Percentiles rank a stretch among this genome's conserved stretches.
These are phyloP conservation scores for Schwanniomyces yamadae DNA, from an alignment of 805 yeast genomes.

Conservation along the genomic window DNA sequence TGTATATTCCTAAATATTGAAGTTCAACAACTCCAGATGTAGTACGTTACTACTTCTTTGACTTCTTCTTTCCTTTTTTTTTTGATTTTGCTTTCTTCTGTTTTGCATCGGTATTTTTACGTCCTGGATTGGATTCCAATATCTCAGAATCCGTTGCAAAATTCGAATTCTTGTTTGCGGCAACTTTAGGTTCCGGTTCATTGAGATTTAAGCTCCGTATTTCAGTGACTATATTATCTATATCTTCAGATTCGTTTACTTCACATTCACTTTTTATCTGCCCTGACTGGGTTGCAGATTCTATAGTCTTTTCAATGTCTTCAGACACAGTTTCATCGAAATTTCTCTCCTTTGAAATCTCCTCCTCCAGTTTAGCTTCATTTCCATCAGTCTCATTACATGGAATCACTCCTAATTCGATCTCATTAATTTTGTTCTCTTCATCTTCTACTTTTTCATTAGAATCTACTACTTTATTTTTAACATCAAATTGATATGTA, in stretches of 20 bases:
- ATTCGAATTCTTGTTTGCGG: no score
- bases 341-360: background rate
- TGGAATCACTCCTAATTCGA: background rate
- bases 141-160: no score
- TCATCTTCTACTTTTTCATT: background rate
- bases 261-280: background rate
- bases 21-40: background rate
- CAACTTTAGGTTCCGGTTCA: no score
- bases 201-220: no score
- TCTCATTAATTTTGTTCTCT: background rate
- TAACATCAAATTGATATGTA: no score
- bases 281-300: background rate
- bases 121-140: no score
- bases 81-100: background rate
- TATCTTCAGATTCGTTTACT: conserved; percentile 3
- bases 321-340: background rate
- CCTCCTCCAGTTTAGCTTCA: background rate
- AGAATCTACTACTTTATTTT: no score
- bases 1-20: background rate
- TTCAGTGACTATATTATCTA: background rate
- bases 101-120: no score
- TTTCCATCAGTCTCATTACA: no score
- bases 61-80: background rate
- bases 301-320: background rate
- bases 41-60: background rate